Evolutionary conservation across 2,329 filamentous ascomycete species (phyloP).

Genomic region (Fusarium brevicatenulatum): DNA sequence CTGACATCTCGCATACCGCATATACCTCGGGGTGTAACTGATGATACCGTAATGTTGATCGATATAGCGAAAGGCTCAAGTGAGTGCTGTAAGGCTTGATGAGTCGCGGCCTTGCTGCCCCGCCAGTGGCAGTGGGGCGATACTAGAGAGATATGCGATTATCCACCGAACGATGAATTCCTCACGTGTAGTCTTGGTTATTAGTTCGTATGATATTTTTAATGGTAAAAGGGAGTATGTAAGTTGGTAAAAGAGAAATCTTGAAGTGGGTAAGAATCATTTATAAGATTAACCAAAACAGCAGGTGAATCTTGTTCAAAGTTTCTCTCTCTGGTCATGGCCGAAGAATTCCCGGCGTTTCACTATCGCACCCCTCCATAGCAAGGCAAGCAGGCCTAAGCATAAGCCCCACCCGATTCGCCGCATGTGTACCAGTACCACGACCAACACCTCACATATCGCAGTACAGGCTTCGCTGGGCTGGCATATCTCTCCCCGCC

Average conservation of each 20-base stretch:
- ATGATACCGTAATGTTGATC: constrained; percentile 28
- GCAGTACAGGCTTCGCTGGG: constrained; percentile 36
- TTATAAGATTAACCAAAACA: neutral
- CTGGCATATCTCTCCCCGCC: constrained; percentile 39
- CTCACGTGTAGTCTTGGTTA: constrained; percentile 22
- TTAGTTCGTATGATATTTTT: neutral
- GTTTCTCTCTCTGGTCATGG: constrained; percentile 3
- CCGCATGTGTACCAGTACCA: constrained; percentile 36
- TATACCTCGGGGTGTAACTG: neutral
- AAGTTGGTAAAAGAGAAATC: neutral
- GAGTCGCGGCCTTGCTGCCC: constrained; percentile 45
- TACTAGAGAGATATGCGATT: constrained; percentile 44
- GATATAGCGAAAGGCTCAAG: constrained; percentile 26
- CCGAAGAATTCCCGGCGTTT: constrained; percentile 47
- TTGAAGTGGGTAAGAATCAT: neutral
- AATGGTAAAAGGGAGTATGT: neutral
- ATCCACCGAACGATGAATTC: constrained; percentile 36
- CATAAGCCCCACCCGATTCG: constrained; percentile 44
- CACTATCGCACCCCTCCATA: constrained; percentile 45
- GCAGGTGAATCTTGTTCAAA: neutral
- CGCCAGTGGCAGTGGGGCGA: constrained; percentile 42
- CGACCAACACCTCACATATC: constrained; percentile 26
- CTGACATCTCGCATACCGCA: constrained; percentile 52
- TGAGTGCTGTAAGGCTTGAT: constrained; percentile 40
- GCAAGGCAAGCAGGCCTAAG: constrained; percentile 20